Evolutionary conservation across 2,329 filamentous ascomycete genomes (phyloP), one percentile per base, ranked within the genome.

Genomic region (Cordyceps farinosa): DNA sequence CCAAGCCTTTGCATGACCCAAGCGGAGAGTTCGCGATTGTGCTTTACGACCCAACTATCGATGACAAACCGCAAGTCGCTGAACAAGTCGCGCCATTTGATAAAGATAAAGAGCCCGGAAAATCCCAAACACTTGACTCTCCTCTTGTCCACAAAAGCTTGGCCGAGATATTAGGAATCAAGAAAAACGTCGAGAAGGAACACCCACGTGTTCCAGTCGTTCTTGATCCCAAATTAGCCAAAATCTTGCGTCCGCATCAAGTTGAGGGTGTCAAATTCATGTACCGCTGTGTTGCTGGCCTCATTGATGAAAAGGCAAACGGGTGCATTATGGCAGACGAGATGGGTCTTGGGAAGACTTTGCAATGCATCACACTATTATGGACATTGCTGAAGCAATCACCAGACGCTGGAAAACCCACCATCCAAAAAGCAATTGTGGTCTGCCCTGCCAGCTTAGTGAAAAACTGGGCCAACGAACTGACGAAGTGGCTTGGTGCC

Each of bases 321-420:
- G 95, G 95, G 2, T 99, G 95, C 77, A 99, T 99, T 74, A 99
- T 99, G 95, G 95, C 95, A 60, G 95, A 99, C 74, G 95, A 97
- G 74, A 99, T 99, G 95, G 95, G 95, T 69, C 80, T 99, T 36
- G 95, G 95, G 63, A 99, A 99, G 79, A 99, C 95, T 22, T 78
- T 99, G 50, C 95, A 99, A 80, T 99, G 95, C 76, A 99, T 99
- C 71, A 86, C 95, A 0, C 83, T 99, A 56, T 89, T 99, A 82
- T 99, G 95, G 95, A 99, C 95, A 1, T 78, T 99, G 1, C 79
- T 99, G 17, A 98, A 97, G 75, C 95, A 99, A 73, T 96, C 93
- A 0, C 91, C 95, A 0, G 92, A 97, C 47, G 92, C 94, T n/a
- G 95, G 95, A 27, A 97, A 93, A 74, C 78, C 90, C 0, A 96